Evolutionary conservation across 768 basidiomycete genomes (phyloP).

Genomic region (Kwoniella sp.): DNA sequence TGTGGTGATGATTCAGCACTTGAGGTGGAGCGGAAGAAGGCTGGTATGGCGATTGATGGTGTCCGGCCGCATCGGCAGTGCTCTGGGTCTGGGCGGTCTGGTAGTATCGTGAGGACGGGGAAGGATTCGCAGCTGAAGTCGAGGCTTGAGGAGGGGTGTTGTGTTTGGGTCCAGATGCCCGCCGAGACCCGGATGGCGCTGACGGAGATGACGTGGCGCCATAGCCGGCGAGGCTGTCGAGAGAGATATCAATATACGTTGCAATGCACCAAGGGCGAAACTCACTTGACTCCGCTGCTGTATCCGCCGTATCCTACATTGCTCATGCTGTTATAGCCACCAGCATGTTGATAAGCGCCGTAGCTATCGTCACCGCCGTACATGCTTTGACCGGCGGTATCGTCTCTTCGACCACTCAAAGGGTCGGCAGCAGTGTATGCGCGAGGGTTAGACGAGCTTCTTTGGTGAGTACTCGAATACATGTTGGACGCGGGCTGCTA

Average conservation of each 20-base stretch:
- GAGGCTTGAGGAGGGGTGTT: constrained; percentile 20
- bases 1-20: constrained; percentile 18
- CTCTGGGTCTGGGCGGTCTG: constrained; percentile 9
- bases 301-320: constrained; percentile 24
- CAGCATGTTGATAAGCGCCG: constrained; percentile 17
- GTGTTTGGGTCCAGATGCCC: constrained; percentile 21
- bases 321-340: constrained; percentile 19
- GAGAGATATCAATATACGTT: background rate
- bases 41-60: constrained; percentile 24
- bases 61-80: constrained; percentile 11
- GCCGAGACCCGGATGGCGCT: constrained; percentile 23
- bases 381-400: constrained; percentile 10
- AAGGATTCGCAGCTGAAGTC: constrained; percentile 15
- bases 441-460: constrained; percentile 25
- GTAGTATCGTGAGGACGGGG: constrained; percentile 25
- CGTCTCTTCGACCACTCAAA: constrained; percentile 17
- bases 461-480: constrained; percentile 24
- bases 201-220: constrained; percentile 14
- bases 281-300: constrained; percentile 23
- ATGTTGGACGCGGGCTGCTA: constrained; percentile 18
- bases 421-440: constrained; percentile 10
- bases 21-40: constrained; percentile 29
- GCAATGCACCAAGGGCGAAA: background rate
- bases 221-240: constrained; percentile 23
- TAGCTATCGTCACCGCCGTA: constrained; percentile 16